phyloP scores from a whole-genome alignment of 768 basidiomycete species.

The Collybia mongolica region DNA sequence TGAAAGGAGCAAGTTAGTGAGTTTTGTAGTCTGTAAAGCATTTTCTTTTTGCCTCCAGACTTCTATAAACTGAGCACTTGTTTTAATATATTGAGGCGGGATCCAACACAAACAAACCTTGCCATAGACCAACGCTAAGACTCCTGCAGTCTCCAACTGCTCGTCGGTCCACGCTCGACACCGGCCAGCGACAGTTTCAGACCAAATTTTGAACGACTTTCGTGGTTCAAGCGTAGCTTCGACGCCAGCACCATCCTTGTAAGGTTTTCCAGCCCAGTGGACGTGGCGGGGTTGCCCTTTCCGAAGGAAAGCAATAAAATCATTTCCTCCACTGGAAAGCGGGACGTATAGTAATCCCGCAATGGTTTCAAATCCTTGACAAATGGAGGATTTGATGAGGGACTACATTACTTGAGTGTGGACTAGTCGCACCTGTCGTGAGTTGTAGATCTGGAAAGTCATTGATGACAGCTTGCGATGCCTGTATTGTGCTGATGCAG shows the following conservation, averaged over 20 bases:
- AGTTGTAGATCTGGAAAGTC: conserved; percentile 75
- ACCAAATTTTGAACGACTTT: conserved; percentile 80
- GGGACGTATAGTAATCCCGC: conserved; percentile 78
- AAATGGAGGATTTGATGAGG: not conserved
- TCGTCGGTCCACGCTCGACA: conserved; percentile 79
- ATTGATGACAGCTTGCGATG: conserved; percentile 60
- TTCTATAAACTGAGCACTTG: conserved; percentile 65
- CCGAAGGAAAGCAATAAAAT: conserved; percentile 82
- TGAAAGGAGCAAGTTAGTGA: conserved; percentile 72
- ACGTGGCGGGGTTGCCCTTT: conserved; percentile 71
- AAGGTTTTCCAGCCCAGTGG: conserved; percentile 78
- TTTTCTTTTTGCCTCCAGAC: conserved; percentile 84
- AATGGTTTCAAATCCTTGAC: conserved; percentile 54
- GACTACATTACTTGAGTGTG: not conserved
- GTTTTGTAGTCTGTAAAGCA: conserved; percentile 66
- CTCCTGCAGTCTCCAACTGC: conserved; percentile 78
- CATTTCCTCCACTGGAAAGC: conserved; percentile 66
- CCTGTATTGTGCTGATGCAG: conserved; percentile 56
- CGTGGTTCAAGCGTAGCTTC: conserved; percentile 62
- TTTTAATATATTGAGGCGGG: not conserved
- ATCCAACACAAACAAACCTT: conserved; percentile 38
- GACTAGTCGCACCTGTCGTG: conserved; percentile 36
- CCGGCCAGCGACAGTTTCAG: conserved; percentile 67
- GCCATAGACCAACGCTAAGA: conserved; percentile 76
- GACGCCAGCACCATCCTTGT: conserved; percentile 34